Evolutionary conservation across 768 basidiomycete species (phyloP), one percentile per base, ranked within the genome.

Genomic region (Naematelia encephala): DNA sequence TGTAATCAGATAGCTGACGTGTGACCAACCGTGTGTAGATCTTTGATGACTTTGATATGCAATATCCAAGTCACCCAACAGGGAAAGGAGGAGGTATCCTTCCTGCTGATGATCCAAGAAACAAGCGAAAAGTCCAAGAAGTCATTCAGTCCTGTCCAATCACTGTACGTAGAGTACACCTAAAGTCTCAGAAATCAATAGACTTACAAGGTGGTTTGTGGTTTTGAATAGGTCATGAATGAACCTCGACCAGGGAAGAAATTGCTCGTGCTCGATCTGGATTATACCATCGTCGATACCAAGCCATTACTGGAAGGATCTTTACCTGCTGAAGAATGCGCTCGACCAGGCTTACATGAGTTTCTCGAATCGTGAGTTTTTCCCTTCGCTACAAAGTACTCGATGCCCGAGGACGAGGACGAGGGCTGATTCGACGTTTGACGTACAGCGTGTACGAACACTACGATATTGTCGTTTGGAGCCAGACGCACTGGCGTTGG

Each of bases 381-480:
- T 23, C 4, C 42, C 16, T 16, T 28, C n/a, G 14, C 12, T 29
- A n/a, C n/a, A n/a, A n/a, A n/a, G n/a, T n/a, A n/a, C n/a, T n/a
- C n/a, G n/a, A n/a, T n/a, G n/a, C n/a, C n/a, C n/a, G n/a, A n/a
- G n/a, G n/a, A n/a, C n/a, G n/a, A n/a, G n/a, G n/a, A n/a, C n/a
- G n/a, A n/a, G n/a, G n/a, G n/a, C n/a, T n/a, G n/a, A n/a, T 50
- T 25, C 23, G 5, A 44, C 3, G 2, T 16, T 22, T 21, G 8
- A 47, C 10, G 16, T 1, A 16, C 39, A 69, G 63, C 4, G 80
- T 89, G 53, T 90, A 91, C 68, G 87, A 86, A 4, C 80, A 85
- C 70, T 94, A 93, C 72, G 90, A 94, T 67, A 88, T 94, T 61
- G 88, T 87, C 66, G 87, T 93, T 62, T 93, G 91, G 90, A 88